Conservation (phyloP, 1,284 basidiomycete species). For the Malassezia sp. region DNA sequence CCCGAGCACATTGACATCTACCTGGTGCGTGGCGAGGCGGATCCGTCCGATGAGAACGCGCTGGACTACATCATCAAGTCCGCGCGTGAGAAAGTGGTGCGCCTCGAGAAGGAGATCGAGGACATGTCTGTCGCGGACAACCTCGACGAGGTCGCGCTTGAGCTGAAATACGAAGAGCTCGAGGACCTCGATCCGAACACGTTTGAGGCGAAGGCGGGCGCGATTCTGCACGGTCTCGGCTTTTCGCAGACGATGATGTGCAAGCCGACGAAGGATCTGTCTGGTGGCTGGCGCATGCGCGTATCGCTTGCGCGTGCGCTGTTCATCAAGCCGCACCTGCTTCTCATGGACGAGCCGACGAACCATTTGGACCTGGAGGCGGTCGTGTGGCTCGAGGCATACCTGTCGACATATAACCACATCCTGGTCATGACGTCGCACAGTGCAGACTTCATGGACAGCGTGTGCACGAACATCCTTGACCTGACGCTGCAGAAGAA, state of each 20-base stretch:
- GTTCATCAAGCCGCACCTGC: slow-evolving; percentile 88
- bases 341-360: slow-evolving; percentile 62
- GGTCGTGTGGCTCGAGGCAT: slow-evolving; percentile 97
- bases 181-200: slow-evolving; percentile 92
- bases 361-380: slow-evolving; percentile 91
- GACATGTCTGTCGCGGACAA: slow-evolving; percentile 79
- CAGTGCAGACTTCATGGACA: slow-evolving; percentile 98
- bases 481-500: slow-evolving; percentile 82
- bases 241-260: slow-evolving; percentile 86
- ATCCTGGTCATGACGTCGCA: slow-evolving; percentile 84
- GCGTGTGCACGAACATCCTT: slow-evolving; percentile 76
- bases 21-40: slow-evolving; percentile 86
- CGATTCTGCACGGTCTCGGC: slow-evolving; percentile 91
- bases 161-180: slow-evolving; percentile 84
- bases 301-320: slow-evolving; percentile 89
- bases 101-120: slow-evolving; percentile 86
- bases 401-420: slow-evolving; percentile 93
- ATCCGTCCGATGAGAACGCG: slow-evolving; percentile 90
- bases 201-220: slow-evolving; percentile 89
- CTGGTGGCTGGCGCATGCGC: slow-evolving; percentile 97
- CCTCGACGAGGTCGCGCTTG: slow-evolving; percentile 75
- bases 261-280: slow-evolving; percentile 95
- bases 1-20: slow-evolving; percentile 95
- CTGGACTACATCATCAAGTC: slow-evolving; percentile 89
- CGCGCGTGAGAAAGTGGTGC: slow-evolving; percentile 87